These are phyloP conservation scores for Iodosphaeria phyllophila DNA, from an alignment of 2,329 filamentous ascomycete genomes.

Conservation along the genomic window DNA sequence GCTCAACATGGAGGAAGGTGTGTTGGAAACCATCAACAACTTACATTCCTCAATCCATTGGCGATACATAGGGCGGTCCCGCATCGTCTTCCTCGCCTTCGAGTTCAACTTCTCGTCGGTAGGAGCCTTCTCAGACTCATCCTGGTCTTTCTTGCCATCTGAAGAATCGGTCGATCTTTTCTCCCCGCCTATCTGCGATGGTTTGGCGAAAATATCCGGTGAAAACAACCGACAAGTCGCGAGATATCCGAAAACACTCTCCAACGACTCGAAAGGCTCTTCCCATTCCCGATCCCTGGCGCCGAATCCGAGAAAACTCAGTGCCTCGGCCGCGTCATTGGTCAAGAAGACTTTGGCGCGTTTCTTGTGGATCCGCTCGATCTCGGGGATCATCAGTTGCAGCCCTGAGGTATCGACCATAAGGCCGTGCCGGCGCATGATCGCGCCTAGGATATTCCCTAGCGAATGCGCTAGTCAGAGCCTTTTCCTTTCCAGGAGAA, in stretches of 20 bases:
- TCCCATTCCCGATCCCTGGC: constrained; percentile 33
- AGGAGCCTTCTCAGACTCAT: constrained; percentile 14
- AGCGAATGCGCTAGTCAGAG: neutral
- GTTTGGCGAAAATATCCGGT: constrained; percentile 11
- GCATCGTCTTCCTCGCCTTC: constrained; percentile 38
- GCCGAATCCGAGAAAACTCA: constrained; percentile 48
- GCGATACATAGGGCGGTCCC: constrained; percentile 34
- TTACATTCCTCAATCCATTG: constrained; percentile 43
- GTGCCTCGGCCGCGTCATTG: constrained; percentile 29
- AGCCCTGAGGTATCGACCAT: constrained; percentile 45
- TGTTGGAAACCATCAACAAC: too few species aligned
- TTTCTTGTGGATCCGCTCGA: constrained; percentile 39
- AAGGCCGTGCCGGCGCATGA: constrained; percentile 45
- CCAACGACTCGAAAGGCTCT: constrained; percentile 30
- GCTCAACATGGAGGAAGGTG: too few species aligned
- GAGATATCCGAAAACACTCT: constrained; percentile 44
- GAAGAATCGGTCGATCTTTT: constrained; percentile 9
- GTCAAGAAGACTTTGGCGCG: constrained; percentile 41
- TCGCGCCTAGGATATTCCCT: constrained; percentile 39
- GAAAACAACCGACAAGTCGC: constrained; percentile 39
- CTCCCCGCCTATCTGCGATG: constrained; percentile 9
- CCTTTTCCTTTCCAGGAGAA: too few species aligned
- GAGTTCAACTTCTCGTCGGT: constrained; percentile 23
- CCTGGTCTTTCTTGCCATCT: constrained; percentile 6
- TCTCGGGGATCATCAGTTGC: constrained; percentile 46